A percentile compares a stretch with the other conserved stretches of the same genome.
phyloP scores from a whole-genome alignment of 1,139 yeast species.

The Saccharomycopsis hybrid region DNA sequence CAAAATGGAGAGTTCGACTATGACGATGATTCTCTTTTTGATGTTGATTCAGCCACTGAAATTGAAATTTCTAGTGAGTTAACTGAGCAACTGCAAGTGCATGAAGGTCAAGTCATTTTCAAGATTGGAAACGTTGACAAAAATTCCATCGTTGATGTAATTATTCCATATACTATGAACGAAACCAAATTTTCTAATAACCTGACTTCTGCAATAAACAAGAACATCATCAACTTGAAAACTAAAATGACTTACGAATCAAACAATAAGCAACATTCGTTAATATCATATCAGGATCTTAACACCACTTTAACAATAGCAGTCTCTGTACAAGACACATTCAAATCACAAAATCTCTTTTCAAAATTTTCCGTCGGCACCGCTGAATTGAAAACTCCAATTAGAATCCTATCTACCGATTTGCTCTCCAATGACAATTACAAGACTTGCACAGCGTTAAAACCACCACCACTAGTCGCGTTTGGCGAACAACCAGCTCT shows the following conservation, averaged over 20 bases:
- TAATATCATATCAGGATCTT: slow-evolving; percentile 30
- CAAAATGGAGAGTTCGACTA: slow-evolving; percentile 12
- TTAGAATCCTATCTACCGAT: slow-evolving; percentile 42
- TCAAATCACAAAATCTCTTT: slow-evolving; percentile 47
- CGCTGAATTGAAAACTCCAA: slow-evolving; percentile 44
- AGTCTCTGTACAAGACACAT: slow-evolving; percentile 73
- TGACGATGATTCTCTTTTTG: slow-evolving; percentile 14
- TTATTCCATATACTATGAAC: slow-evolving; percentile 23
- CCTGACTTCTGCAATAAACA: slow-evolving; percentile 17
- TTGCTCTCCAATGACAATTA: slow-evolving; percentile 38
- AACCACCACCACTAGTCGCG: slow-evolving; percentile 38
- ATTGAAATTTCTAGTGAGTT: slow-evolving; percentile 2
- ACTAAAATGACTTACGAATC: slow-evolving; percentile 32
- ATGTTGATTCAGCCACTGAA: neutral
- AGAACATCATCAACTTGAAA: slow-evolving; percentile 26
- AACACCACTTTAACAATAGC: slow-evolving; percentile 53
- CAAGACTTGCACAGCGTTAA: slow-evolving; percentile 31
- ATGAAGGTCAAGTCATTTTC: slow-evolving; percentile 2
- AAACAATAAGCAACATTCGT: slow-evolving; percentile 22
- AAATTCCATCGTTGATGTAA: slow-evolving; percentile 23
- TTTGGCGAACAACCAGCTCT: slow-evolving; percentile 67
- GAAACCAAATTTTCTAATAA: slow-evolving; percentile 2
- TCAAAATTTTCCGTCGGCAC: slow-evolving; percentile 68
- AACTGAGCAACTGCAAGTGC: neutral
- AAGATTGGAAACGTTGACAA: slow-evolving; percentile 12